A percentile compares a stretch with the other conserved stretches of the same genome.
Evolutionary conservation across 495 filamentous ascomycete species (phyloP).

Genomic region (Trichoderma erinaceum): DNA sequence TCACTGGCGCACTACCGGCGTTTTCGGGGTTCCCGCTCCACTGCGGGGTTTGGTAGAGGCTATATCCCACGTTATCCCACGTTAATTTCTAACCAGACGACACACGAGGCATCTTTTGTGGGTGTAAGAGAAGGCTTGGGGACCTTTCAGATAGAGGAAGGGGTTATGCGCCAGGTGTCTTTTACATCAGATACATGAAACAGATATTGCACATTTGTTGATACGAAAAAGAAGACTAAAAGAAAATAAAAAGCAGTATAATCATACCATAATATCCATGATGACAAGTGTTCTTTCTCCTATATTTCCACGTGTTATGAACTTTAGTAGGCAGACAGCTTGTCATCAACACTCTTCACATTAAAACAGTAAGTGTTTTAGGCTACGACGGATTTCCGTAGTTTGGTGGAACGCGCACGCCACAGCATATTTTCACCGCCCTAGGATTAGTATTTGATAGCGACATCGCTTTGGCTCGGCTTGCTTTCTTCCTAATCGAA

Average conservation of each 20-base stretch:
- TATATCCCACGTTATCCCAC: slow-evolving; percentile 3
- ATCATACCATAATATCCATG: background rate
- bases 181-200: background rate
- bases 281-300: background rate
- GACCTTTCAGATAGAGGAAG: background rate
- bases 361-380: background rate
- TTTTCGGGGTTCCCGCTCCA: slow-evolving; percentile 5
- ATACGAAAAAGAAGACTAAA: too few species aligned
- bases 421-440: background rate
- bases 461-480: background rate
- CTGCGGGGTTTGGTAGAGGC: background rate
- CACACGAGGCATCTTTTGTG: background rate
- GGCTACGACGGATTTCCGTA: background rate
- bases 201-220: too few species aligned
- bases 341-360: background rate
- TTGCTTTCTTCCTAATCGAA: background rate
- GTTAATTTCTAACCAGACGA: slow-evolving; percentile 1
- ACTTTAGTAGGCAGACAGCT: background rate
- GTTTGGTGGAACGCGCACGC: background rate
- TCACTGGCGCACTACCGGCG: slow-evolving; percentile 1
- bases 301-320: background rate
- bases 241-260: too few species aligned
- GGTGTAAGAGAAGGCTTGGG: background rate
- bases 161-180: background rate
- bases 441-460: background rate